Evolutionary conservation across 306 rosid genomes (phyloP), one percentile per base, ranked within the genome.

Genomic region (Corylus avellana): DNA sequence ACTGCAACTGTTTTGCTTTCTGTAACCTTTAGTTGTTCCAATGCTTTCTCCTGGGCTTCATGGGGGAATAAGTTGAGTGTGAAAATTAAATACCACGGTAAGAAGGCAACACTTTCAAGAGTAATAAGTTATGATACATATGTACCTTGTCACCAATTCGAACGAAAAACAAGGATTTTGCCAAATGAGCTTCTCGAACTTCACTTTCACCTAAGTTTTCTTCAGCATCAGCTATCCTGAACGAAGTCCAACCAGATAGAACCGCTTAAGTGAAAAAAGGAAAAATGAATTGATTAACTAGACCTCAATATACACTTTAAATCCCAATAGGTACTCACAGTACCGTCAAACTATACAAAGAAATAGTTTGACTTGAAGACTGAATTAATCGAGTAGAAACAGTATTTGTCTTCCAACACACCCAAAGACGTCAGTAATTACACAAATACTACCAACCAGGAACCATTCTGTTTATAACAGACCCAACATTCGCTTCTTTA

Each of bases 191-290:
- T 86, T 96, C 99, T 47, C 99, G 91, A 53, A 96, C 99, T 90
- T 96, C 99, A 88, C 98, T 96, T 88, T 96, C 99, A 8, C 99
- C 99, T 47, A 96, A 86, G 88, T 96, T 96, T 73, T 93, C 98
- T 82, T 96, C 99, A 0, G 99, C 98, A 73, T 96, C 99, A 75
- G 98, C 97, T 84, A 93, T 93, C 90, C 99, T 96, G 46, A 61
- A 83, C 70, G 80, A 59, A 77, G 74, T 67, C 13, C 80, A 86
- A 56, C 77, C 69, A 78, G 68, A 79, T 50, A 47, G 14, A 83
- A 63, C 47, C 50, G 49, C 49, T 67, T 70, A 58, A 77, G 78
- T 27, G 8, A 47, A 62, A 64, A 44, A 3, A 12, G 27, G 62
- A 17, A 20, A 67, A 39, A 18, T 4, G 25, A 4, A 42, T n/a